Conservation (phyloP, 2,329 filamentous ascomycete species). For the Leptodontidium sp. region DNA sequence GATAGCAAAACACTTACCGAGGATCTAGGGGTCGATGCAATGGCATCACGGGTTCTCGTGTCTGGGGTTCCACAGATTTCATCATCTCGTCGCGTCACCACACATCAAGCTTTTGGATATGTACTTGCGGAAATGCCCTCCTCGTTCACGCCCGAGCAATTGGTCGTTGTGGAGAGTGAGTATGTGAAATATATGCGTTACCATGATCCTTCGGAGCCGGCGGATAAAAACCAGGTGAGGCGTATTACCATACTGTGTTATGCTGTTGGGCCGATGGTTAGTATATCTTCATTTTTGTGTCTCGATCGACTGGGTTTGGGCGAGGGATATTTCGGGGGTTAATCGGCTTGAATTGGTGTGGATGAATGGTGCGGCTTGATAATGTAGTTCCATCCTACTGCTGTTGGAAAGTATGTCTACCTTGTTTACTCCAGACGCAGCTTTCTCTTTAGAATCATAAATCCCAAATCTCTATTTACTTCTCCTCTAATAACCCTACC, state of each 20-base stretch:
- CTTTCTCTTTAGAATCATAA: neutral
- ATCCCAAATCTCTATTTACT: too few species aligned
- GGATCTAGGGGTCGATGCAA: neutral
- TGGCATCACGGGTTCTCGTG: constrained; percentile 2
- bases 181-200: neutral
- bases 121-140: neutral
- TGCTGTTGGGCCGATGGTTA: neutral
- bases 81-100: neutral
- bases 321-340: neutral
- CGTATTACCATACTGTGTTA: neutral
- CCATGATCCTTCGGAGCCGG: neutral
- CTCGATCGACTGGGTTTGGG: neutral
- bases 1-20: neutral
- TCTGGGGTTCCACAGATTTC: too few species aligned
- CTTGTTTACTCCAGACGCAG: neutral
- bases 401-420: neutral
- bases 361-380: neutral
- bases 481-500: neutral
- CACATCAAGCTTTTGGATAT: neutral
- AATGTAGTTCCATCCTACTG: neutral
- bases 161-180: neutral
- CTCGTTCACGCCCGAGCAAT: neutral
- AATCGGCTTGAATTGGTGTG: neutral
- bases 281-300: neutral
- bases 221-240: neutral